These are phyloP conservation scores for Ophiocordyceps camponoti-leonardi DNA, from an alignment of 2,329 filamentous ascomycete species.

Conservation along the genomic window DNA sequence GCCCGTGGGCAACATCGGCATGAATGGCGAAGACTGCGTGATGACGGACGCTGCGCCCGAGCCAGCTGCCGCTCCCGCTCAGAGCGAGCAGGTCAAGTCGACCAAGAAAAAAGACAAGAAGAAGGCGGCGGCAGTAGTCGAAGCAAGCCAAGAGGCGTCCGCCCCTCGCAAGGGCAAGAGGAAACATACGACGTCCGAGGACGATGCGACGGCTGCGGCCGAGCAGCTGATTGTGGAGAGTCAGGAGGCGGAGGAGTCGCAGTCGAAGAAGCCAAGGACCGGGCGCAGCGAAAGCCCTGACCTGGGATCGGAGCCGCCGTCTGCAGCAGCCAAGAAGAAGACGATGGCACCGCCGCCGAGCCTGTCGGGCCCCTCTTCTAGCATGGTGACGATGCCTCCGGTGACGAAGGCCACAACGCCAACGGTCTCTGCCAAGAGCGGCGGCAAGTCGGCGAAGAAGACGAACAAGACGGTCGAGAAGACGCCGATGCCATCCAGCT, in stretches of 20 bases:
- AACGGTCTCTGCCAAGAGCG: conserved; percentile 6
- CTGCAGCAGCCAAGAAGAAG: conserved; percentile 11
- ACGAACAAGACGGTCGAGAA: conserved; percentile 13
- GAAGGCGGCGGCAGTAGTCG: not conserved
- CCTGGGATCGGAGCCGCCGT: conserved; percentile 14
- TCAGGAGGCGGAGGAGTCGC: conserved; percentile 15
- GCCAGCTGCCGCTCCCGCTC: conserved; percentile 5
- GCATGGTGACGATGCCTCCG: conserved; percentile 2
- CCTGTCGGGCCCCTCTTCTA: conserved; percentile 9
- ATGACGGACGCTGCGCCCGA: conserved; percentile 24
- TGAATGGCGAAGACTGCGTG: conserved; percentile 24
- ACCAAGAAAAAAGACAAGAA: conserved; percentile 6
- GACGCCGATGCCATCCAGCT: conserved; percentile 4
- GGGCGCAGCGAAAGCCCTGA: conserved; percentile 15
- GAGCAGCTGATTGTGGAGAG: conserved; percentile 18
- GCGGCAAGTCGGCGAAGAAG: conserved; percentile 7
- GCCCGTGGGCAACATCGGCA: conserved; percentile 19
- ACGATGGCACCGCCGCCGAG: conserved; percentile 16
- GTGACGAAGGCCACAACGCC: conserved; percentile 1
- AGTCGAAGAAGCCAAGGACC: conserved; percentile 19
- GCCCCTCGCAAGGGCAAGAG: conserved; percentile 17
- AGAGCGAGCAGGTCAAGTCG: conserved; percentile 6
- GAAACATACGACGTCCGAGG: conserved; percentile 18
- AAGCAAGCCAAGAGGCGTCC: conserved; percentile 3
- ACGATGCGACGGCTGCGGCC: conserved; percentile 17